Conservation (phyloP, 441 rosid species). For the Dalechampia spathulata region DNA sequence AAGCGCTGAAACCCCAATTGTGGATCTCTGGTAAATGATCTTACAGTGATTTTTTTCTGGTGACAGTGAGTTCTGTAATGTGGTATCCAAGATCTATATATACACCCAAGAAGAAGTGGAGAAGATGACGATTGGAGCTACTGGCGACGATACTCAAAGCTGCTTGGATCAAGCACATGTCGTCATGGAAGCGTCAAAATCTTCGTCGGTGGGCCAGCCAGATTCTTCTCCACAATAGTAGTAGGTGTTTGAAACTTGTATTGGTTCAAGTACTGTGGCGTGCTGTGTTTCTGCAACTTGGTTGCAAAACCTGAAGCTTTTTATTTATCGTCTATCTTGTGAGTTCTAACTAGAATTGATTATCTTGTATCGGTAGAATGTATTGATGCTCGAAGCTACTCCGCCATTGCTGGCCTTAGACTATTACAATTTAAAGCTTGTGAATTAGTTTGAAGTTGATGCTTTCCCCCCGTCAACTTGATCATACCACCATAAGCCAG, state of each 20-base stretch:
- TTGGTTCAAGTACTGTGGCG: neutral
- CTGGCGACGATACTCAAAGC: conserved; percentile 72
- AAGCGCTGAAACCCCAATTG: too few relatives aligned
- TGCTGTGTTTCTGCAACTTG: conserved; percentile 13
- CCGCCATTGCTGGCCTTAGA: too few relatives aligned
- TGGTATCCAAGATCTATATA: conserved; percentile 81
- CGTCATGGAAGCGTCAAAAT: conserved; percentile 74
- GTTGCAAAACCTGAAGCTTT: conserved; percentile 7
- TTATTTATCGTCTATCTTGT: neutral
- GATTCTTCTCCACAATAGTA: conserved; percentile 64
- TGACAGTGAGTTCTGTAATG: conserved; percentile 77
- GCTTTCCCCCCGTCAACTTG: too few relatives aligned
- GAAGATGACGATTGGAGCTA: conserved; percentile 55
- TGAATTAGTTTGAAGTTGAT: too few relatives aligned
- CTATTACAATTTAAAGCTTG: too few relatives aligned
- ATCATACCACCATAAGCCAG: too few relatives aligned
- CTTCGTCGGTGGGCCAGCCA: conserved; percentile 83
- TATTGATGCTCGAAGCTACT: too few relatives aligned
- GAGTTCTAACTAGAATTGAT: too few relatives aligned
- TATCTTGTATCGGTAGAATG: too few relatives aligned
- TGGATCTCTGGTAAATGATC: neutral
- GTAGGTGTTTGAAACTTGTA: conserved; percentile 33
- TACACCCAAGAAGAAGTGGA: conserved; percentile 84
- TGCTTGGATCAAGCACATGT: conserved; percentile 81
- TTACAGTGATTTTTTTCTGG: neutral